Evolutionary conservation across 768 basidiomycete genomes (phyloP), one percentile per base, ranked within the genome.

Genomic region (Boletales sp.): DNA sequence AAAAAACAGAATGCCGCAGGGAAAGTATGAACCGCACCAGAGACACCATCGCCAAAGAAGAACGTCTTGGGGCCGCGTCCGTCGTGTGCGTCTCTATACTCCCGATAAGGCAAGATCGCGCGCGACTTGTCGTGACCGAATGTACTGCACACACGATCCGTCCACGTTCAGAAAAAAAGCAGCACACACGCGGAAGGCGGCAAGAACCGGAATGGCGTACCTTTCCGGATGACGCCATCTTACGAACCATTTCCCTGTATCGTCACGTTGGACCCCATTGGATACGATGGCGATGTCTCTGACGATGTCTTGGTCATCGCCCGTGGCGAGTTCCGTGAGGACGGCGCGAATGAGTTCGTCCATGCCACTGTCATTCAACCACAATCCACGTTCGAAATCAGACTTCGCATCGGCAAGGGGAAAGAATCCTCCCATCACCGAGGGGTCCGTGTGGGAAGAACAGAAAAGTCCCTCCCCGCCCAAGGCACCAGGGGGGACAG

Each of bases 11-110:
- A 18, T 34, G 32, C 32, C 11, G 32, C 8, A 14, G 31, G 9
- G 31, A 13, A 32, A 13, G 31, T 32, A 17, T 42, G 27, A 47
- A 4, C 38, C 79, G 37, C 51, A 90, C 92, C 93, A 48, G 91
- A 94, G 43, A 97, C 97, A 31, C 97, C 97, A 65, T 99, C 97
- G 0, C 97, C 97, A 55, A 97, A 94, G 81, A 97, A 99, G 72
- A 99, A 95, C 10, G 95, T 74, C 2, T 80, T 84, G 3, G 97
- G 95, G 7, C 62, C 62, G 14, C 40, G 56, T 15, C 56, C 60
- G 5, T 47, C 40, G 47, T 62, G 58, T 15, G 43, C 13, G 8
- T 34, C 5, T 51, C 62, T 55, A 5, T 84, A 82, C 41, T 81
- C 65, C 7, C 73, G 58, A 71, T 97, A 99, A 0, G 91, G 94